These are phyloP conservation scores for Xylariaceae sp. DNA, from an alignment of 2,329 filamentous ascomycete genomes.

Conservation along the genomic window DNA sequence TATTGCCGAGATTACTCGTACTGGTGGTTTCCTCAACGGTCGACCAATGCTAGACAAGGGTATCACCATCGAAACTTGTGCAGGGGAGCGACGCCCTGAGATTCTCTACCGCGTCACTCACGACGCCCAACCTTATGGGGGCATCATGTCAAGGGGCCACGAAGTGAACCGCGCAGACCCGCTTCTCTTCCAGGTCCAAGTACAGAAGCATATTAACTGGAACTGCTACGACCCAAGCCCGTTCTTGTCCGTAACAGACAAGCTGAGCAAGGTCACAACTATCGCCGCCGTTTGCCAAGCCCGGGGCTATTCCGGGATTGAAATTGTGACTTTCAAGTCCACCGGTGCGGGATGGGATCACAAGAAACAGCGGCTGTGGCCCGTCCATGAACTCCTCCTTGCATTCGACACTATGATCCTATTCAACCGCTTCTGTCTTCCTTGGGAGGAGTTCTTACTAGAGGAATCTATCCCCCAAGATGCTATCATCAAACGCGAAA, in stretches of 20 bases:
- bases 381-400: slow-evolving; percentile 1
- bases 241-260: slow-evolving; percentile 7
- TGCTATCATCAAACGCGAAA: neutral
- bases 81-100: neutral
- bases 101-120: slow-evolving; percentile 5
- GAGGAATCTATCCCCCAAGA: neutral
- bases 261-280: neutral
- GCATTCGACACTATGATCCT: too few relatives aligned
- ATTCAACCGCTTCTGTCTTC: neutral
- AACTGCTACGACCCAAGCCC: slow-evolving; percentile 4
- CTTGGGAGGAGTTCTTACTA: neutral
- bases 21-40: slow-evolving; percentile 2
- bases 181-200: slow-evolving; percentile 2
- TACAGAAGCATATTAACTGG: slow-evolving; percentile 7
- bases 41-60: neutral
- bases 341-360: slow-evolving; percentile 15
- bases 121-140: slow-evolving; percentile 3
- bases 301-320: neutral
- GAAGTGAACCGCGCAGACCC: neutral
- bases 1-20: neutral
- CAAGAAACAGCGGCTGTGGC: slow-evolving; percentile 8
- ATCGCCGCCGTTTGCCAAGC: neutral
- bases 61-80: neutral
- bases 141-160: neutral
- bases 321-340: slow-evolving; percentile 9